phyloP scores from a whole-genome alignment of 495 filamentous ascomycete species.

The Hypoxylon fuscum region DNA sequence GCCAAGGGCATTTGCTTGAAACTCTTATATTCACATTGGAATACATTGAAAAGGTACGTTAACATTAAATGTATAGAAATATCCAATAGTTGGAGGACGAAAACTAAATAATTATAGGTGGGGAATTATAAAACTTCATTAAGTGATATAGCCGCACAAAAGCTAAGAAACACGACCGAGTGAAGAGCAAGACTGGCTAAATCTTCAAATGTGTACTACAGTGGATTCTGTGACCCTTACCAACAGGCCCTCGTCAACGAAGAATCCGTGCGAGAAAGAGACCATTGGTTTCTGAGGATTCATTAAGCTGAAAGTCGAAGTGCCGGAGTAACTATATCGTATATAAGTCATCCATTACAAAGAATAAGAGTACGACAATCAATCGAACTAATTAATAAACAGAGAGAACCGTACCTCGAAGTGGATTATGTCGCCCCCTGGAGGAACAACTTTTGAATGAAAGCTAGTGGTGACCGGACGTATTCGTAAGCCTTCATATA shows the following conservation, averaged over 20 bases:
- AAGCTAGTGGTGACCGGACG: conserved; percentile 54
- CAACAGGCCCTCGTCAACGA: conserved; percentile 1
- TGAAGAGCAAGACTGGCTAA: no score
- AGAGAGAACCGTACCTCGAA: conserved; percentile 51
- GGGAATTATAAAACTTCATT: no score
- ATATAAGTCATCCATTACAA: neutral
- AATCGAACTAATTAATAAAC: neutral
- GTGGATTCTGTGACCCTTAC: conserved; percentile 23
- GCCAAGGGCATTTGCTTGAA: no score
- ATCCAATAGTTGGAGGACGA: no score
- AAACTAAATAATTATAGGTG: no score
- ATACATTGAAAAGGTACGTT: no score
- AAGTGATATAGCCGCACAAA: no score
- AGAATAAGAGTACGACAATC: neutral
- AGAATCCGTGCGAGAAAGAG: neutral
- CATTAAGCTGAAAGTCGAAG: conserved; percentile 22
- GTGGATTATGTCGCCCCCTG: conserved; percentile 58
- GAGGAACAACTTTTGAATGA: conserved; percentile 55
- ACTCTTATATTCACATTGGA: no score
- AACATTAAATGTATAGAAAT: no score
- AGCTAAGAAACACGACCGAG: no score
- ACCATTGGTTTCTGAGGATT: conserved; percentile 54
- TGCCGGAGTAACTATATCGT: conserved; percentile 54
- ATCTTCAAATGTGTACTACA: neutral
- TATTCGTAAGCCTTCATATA: conserved; percentile 58